These are phyloP conservation scores for Puccinia triticina DNA, from an alignment of 1,284 basidiomycete species.

Conservation along the genomic window DNA sequence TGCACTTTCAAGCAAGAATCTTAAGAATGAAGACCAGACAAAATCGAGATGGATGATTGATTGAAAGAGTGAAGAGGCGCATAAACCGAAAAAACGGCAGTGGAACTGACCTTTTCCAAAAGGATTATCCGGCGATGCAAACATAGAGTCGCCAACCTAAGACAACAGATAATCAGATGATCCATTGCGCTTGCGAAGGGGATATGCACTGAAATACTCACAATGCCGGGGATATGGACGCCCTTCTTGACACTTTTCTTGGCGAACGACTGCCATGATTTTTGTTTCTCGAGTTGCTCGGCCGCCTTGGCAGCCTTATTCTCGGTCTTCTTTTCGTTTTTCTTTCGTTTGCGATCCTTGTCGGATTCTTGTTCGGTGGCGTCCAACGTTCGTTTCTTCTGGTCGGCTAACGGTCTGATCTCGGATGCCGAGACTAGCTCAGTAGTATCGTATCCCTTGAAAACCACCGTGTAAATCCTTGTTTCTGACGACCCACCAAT, in stretches of 20 bases:
- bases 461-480: conserved; percentile 87
- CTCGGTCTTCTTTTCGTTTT: conserved; percentile 94
- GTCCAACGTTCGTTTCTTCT: conserved; percentile 56
- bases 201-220: conserved; percentile 61
- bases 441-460: conserved; percentile 93
- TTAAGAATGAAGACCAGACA: not conserved
- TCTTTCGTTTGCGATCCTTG: conserved; percentile 74
- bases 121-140: conserved; percentile 93
- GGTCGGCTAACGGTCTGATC: conserved; percentile 55
- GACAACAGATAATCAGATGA: not conserved
- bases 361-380: conserved; percentile 53
- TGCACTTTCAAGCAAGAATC: not conserved
- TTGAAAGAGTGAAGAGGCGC: conserved; percentile 4
- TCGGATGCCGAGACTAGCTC: conserved; percentile 75
- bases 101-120: conserved; percentile 72
- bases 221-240: conserved; percentile 77
- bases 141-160: conserved; percentile 66
- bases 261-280: conserved; percentile 95
- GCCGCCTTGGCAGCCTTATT: conserved; percentile 81
- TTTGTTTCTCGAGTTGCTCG: conserved; percentile 84
- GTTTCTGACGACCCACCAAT: conserved; percentile 82
- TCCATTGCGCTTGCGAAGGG: too few relatives aligned
- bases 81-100: conserved; percentile 30
- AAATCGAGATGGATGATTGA: not conserved
- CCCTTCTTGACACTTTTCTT: conserved; percentile 96